phyloP scores from a whole-genome alignment of 768 basidiomycete genomes.

The Nidula microcarpa region DNA sequence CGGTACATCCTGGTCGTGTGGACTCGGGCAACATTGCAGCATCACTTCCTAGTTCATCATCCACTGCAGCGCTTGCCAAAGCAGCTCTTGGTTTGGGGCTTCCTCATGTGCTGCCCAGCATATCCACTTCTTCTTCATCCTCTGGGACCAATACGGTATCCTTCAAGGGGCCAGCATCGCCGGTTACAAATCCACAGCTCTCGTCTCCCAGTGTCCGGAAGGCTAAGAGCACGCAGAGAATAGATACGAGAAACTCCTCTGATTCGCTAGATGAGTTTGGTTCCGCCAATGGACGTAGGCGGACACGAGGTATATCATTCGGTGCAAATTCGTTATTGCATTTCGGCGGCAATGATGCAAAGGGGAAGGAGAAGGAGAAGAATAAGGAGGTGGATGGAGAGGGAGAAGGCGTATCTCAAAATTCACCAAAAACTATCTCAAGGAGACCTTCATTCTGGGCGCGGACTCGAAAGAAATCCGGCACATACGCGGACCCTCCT shows the following conservation, averaged over 20 bases:
- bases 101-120: slow-evolving; percentile 45
- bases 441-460: slow-evolving; percentile 71
- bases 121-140: slow-evolving; percentile 36
- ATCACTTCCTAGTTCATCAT: slow-evolving; percentile 14
- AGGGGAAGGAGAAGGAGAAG: slow-evolving; percentile 45
- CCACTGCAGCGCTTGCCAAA: slow-evolving; percentile 45
- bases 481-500: no score
- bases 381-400: slow-evolving; percentile 17
- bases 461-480: slow-evolving; percentile 31
- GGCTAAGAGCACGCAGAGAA: slow-evolving; percentile 48
- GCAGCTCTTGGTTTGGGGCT: slow-evolving; percentile 58
- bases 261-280: neutral
- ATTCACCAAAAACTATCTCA: slow-evolving; percentile 35
- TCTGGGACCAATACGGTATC: slow-evolving; percentile 48
- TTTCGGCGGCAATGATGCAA: slow-evolving; percentile 29
- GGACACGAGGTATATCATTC: slow-evolving; percentile 56
- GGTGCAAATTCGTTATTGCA: slow-evolving; percentile 39
- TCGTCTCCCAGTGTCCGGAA: slow-evolving; percentile 33
- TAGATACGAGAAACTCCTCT: slow-evolving; percentile 5
- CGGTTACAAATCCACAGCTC: slow-evolving; percentile 6
- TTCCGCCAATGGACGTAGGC: slow-evolving; percentile 13
- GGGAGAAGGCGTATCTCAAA: slow-evolving; percentile 14
- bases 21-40: no score
- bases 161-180: slow-evolving; percentile 29
- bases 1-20: no score